These are phyloP conservation scores for Trichodelitschia bisporula DNA, from an alignment of 495 filamentous ascomycete species.

Conservation along the genomic window DNA sequence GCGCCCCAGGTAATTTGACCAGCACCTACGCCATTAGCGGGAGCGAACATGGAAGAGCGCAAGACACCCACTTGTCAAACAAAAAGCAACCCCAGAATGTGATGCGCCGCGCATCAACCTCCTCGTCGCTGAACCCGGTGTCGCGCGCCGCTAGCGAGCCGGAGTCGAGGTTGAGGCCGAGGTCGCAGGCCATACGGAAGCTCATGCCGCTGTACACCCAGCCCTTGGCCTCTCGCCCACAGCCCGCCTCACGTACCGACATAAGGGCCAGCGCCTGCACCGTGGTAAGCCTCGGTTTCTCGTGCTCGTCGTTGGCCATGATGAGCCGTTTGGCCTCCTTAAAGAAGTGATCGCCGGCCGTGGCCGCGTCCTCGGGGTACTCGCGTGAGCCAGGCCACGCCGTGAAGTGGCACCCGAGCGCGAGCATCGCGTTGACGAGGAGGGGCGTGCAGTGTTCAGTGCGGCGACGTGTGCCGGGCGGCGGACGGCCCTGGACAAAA, in stretches of 20 bases:
- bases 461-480: constrained; percentile 17
- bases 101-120: constrained; percentile 68
- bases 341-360: constrained; percentile 93
- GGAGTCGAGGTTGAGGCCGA: constrained; percentile 78
- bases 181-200: constrained; percentile 92
- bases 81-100: constrained; percentile 98
- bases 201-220: constrained; percentile 98
- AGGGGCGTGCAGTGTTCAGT: constrained; percentile 68
- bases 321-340: constrained; percentile 80
- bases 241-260: constrained; percentile 91
- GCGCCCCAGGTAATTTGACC: constrained; percentile 93
- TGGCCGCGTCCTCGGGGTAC: constrained; percentile 44
- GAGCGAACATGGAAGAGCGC: not conserved
- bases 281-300: constrained; percentile 72
- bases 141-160: constrained; percentile 27
- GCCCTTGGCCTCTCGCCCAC: constrained; percentile 79
- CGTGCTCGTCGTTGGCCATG: constrained; percentile 78
- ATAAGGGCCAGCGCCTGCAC: constrained; percentile 88
- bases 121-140: constrained; percentile 40
- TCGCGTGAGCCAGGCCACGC: constrained; percentile 42
- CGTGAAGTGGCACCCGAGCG: constrained; percentile 92
- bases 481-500: constrained; percentile 40
- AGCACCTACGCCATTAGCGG: constrained; percentile 29
- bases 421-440: constrained; percentile 88
- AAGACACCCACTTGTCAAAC: constrained; percentile 54